Base-by-base conservation (phyloP, 2,329 filamentous ascomycete genomes). In the Colletotrichum acutatum region DNA sequence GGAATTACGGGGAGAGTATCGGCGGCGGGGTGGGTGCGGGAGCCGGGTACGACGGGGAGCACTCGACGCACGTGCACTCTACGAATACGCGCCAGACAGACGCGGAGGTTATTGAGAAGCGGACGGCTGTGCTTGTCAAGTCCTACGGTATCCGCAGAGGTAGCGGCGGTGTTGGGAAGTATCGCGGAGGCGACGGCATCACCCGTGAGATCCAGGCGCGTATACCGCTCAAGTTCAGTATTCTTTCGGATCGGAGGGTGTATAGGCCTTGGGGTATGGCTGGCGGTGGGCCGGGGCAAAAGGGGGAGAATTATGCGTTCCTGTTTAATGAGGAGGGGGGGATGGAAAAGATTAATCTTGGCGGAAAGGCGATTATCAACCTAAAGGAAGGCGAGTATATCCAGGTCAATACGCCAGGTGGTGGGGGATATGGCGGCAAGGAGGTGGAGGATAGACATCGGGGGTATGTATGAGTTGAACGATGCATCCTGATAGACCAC, bases 221-320 rank as follows among this genome's bases (percentile, higher is more conserved):
- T 0, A 74, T 78, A 1, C 78, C 78, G 9, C 69, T 83, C 16
- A 78, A 79, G 72, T 80, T 78, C 2, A 79, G 79, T 28, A 81
- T 85, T 34, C 75, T 84, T 14, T 83, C 79, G 14, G 82, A 84
- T 16, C 75, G 82, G 0, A 75, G 82, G 0, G 80, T 81, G 3
- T 79, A 79, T 60, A 71, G 75, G 4, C 81, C 82, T 0, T 83
- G 81, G 26, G 82, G 82, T 4, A 79, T 82, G 79, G 75, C 75
- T 2, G 81, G 81, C 1, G 81, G 82, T 1, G 62, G 75, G 4
- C 67, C 77, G 0, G 81, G 77, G 0, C 63, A 65, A 56, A 76
- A 70, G 19, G 82, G 79, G 1, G 61, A 74, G 52, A 82, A 83
- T 19, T 78, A 75, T 26, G 79, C 75, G 0, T 80, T 80, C 60